Percentiles rank a stretch among this genome's conserved stretches.
Conservation (phyloP, 768 basidiomycete species). For the Chlorophyllum brunneum region DNA sequence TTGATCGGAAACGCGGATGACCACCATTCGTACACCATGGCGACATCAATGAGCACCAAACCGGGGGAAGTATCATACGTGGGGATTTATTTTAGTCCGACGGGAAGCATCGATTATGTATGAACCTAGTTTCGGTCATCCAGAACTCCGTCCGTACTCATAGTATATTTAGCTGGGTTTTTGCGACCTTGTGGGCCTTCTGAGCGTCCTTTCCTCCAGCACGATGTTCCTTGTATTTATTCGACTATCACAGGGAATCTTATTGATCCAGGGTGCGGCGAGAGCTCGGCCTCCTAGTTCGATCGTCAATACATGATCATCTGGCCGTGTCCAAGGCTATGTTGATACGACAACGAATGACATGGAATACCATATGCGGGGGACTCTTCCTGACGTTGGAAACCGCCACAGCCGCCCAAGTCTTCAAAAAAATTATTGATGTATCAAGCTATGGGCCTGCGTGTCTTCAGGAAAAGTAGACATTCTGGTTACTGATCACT, state of each 20-base stretch:
- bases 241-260: neutral
- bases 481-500: neutral
- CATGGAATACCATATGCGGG: conserved; percentile 27
- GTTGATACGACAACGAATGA: conserved; percentile 25
- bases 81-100: too few species aligned
- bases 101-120: too few species aligned
- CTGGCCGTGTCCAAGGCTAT: conserved; percentile 24
- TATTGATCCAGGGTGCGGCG: neutral
- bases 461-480: conserved; percentile 29
- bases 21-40: too few species aligned
- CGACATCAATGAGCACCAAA: too few species aligned
- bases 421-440: conserved; percentile 19
- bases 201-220: too few species aligned
- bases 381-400: conserved; percentile 28
- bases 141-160: conserved; percentile 1
- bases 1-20: too few species aligned
- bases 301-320: conserved; percentile 21
- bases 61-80: too few species aligned
- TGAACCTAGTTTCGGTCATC: conserved; percentile 2
- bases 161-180: neutral
- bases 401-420: conserved; percentile 21
- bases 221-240: too few species aligned
- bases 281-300: neutral
- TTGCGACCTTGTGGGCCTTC: too few species aligned
- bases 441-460: conserved; percentile 29